A percentile compares a stretch with the other conserved stretches of the same genome.
Conservation (phyloP, 2,329 filamentous ascomycete genomes). For the Didymella glomerata region DNA sequence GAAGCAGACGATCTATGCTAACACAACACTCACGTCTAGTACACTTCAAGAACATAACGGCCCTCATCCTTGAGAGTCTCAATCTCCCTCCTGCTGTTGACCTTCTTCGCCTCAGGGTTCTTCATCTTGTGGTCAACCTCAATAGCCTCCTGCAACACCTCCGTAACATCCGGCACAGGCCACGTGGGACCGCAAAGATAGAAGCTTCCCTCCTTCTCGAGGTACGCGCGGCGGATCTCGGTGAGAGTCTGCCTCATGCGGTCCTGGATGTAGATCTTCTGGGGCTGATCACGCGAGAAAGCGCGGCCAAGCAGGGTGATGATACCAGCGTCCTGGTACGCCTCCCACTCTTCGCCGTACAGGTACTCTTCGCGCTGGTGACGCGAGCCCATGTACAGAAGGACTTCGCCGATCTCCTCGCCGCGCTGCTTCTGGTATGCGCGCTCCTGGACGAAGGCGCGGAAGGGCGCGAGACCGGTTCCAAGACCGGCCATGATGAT, state of each 20-base stretch:
- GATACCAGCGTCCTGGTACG: constrained; percentile 92
- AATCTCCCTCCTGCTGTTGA: constrained; percentile 88
- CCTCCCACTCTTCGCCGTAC: constrained; percentile 99
- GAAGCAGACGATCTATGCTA: constrained; percentile 4
- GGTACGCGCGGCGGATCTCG: constrained; percentile 86
- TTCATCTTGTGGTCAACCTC: constrained; percentile 72
- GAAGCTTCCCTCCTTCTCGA: constrained; percentile 87
- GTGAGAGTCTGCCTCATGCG: constrained; percentile 88
- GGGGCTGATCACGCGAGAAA: constrained; percentile 94
- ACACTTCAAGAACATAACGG: constrained; percentile 95
- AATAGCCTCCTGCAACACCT: constrained; percentile 92
- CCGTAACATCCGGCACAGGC: constrained; percentile 96
- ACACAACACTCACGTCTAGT: constrained; percentile 63
- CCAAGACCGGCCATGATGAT: constrained; percentile 99
- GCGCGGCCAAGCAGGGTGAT: constrained; percentile 93
- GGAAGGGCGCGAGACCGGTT: constrained; percentile 97
- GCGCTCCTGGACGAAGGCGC: constrained; percentile 96
- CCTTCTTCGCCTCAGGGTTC: constrained; percentile 69
- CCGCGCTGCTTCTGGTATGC: constrained; percentile 98
- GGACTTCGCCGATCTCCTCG: constrained; percentile 89
- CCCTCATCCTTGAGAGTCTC: constrained; percentile 95
- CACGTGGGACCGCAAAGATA: constrained; percentile 98
- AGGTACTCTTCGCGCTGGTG: constrained; percentile 99
- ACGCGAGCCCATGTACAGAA: constrained; percentile 95
- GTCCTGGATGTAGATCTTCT: constrained; percentile 99